Percentiles rank a stretch among this genome's conserved stretches.
Conservation (phyloP, 192 early-diverging fungal species). For the Rhizophlyctis rosea region DNA sequence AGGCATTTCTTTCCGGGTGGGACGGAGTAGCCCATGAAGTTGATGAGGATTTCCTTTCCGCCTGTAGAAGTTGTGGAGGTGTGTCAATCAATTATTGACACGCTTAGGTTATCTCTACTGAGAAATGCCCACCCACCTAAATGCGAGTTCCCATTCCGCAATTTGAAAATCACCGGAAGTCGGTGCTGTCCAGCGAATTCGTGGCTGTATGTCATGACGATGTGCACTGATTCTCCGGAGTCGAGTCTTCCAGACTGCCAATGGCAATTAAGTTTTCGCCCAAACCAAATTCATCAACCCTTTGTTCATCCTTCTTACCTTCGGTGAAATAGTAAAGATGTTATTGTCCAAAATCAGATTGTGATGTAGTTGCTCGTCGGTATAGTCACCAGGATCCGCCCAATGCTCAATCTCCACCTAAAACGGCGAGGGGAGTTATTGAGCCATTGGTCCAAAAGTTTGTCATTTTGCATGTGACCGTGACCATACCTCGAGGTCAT, state of each 20-base stretch:
- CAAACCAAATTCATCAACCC: constrained; percentile 6
- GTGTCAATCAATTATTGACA: constrained; percentile 20
- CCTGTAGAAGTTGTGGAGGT: constrained; percentile 7
- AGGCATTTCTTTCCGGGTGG: constrained; percentile 44
- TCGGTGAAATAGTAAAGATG: constrained; percentile 48
- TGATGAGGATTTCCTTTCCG: constrained; percentile 48
- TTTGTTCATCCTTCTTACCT: constrained; percentile 19
- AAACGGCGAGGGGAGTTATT: too few species aligned
- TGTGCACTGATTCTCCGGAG: constrained; percentile 41
- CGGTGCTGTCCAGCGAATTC: constrained; percentile 48
- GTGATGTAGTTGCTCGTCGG: constrained; percentile 50
- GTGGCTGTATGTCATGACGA: constrained; percentile 49
- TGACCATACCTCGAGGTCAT: constrained; percentile 41
- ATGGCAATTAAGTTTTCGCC: background rate
- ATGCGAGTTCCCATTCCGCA: constrained; percentile 44
- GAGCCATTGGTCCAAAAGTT: too few species aligned
- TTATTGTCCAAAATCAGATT: constrained; percentile 55
- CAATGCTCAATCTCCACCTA: constrained; percentile 53
- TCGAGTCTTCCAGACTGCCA: constrained; percentile 41
- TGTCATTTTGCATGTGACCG: too few species aligned
- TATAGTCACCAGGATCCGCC: constrained; percentile 55
- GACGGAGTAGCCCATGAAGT: constrained; percentile 45
- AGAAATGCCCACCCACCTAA: constrained; percentile 21
- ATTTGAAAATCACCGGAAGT: constrained; percentile 52
- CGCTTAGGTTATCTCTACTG: too few species aligned